Conservation (phyloP, 2,329 filamentous ascomycete genomes). For the Lachnellula subtilissima region DNA sequence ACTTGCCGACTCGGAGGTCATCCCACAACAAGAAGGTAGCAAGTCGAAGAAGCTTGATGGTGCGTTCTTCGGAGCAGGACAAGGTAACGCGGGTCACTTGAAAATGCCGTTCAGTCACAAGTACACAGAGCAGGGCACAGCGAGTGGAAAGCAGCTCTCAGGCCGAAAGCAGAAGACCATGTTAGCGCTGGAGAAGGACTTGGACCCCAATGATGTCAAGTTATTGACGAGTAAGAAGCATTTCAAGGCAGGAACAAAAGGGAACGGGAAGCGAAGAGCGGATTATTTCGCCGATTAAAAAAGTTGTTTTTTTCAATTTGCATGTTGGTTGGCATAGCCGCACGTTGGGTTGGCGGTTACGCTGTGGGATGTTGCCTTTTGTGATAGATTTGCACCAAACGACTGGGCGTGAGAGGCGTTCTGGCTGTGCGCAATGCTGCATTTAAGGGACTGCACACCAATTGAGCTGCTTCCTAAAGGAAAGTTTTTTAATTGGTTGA, state of each 20-base stretch:
- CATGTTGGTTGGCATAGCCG: background rate
- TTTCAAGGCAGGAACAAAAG: conserved; percentile 72
- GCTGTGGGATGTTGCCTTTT: background rate
- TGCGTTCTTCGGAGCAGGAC: conserved; percentile 74
- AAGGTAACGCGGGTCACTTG: conserved; percentile 60
- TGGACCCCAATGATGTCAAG: conserved; percentile 75
- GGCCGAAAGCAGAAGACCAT: conserved; percentile 79
- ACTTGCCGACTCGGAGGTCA: conserved; percentile 44
- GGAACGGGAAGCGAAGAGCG: conserved; percentile 41
- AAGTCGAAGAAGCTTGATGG: conserved; percentile 79
- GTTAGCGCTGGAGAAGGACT: conserved; percentile 75
- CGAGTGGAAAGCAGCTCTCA: conserved; percentile 62
- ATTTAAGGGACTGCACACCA: background rate
- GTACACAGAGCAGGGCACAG: conserved; percentile 74
- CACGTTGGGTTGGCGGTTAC: conserved; percentile 3
- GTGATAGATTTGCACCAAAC: background rate
- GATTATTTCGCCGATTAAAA: conserved; percentile 32
- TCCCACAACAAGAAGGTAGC: conserved; percentile 53
- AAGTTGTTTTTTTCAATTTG: background rate
- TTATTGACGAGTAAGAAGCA: conserved; percentile 78
- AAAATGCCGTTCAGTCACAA: conserved; percentile 84
- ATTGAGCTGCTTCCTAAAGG: background rate
- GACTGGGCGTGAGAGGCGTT: conserved; percentile 6
- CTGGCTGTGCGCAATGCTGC: conserved; percentile 3
- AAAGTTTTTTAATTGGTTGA: conserved; percentile 4